Evolutionary conservation across 208 protist genomes (phyloP), one percentile per base, ranked within the genome.

Genomic region (Acanthamoeba triangularis): DNA sequence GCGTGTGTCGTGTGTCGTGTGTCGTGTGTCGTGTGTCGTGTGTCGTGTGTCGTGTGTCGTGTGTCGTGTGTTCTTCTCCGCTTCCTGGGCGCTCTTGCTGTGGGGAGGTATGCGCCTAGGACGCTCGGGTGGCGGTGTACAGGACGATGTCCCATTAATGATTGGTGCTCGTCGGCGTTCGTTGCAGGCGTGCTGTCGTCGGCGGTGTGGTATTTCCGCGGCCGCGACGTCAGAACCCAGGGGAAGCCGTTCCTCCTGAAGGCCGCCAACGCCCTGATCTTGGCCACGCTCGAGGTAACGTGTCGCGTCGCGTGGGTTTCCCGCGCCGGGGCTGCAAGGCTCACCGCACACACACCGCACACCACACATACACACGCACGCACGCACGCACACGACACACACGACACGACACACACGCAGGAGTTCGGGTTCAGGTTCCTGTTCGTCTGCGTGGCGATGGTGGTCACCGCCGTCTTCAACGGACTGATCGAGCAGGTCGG

Each of bases 151-250:
- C n/a, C n/a, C n/a, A n/a, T n/a, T n/a, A n/a, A n/a, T n/a, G n/a
- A n/a, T n/a, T n/a, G n/a, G n/a, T n/a, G n/a, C 49, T 76, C 67
- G n/a, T 11, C 35, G 11, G 14, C 11, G 67, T 41, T 18, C 44
- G 47, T 37, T 37, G 18, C 28, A 88, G 80, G 30, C 41, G 30
- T 88, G 28, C 52, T 88, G 80, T 52, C 80, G 28, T n/a, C 30
- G n/a, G 80, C 80, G 8, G 80, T 88, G 25, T 88, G 80, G 80
- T 88, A 88, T n/a, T 88, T 88, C 52, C 44, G 80, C 33, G 80
- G 80, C 7, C 44, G 80, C 3, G 80, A 88, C 44, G 52, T 52
- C 35, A 52, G 80, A 23, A 47, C 30, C 20, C 44, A 63, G 41
- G 80, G 80, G n/a, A 54, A 7, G 35, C 49, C 80, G 10, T 88